A percentile compares a stretch with the other conserved stretches of the same genome.
These are phyloP conservation scores for Akanthomyces lecanii DNA, from an alignment of 2,329 filamentous ascomycete genomes.

Conservation along the genomic window DNA sequence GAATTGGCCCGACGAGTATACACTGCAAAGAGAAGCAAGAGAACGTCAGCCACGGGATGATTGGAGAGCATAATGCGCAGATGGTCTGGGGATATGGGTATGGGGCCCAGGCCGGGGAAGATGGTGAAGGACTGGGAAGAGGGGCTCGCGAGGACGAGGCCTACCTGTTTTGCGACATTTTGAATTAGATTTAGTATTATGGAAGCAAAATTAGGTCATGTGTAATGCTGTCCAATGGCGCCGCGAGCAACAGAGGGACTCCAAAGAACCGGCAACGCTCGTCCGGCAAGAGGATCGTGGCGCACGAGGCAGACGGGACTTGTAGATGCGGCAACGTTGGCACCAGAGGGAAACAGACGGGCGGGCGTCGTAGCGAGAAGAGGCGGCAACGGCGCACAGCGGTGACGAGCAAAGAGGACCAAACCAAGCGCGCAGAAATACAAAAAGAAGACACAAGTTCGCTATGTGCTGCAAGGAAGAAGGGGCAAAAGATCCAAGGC, in stretches of 20 bases:
- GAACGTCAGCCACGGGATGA: not conserved
- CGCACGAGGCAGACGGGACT: constrained; percentile 12
- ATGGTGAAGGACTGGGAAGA: not conserved
- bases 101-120: not conserved
- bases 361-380: not conserved
- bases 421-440: not conserved
- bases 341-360: not conserved
- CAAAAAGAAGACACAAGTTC: not conserved
- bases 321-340: constrained; percentile 1
- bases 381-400: not conserved
- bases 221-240: not conserved
- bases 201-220: constrained; percentile 1
- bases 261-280: not conserved
- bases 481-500: constrained; percentile 1
- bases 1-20: constrained; percentile 65
- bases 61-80: not conserved
- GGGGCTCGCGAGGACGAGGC: not conserved
- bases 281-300: not conserved
- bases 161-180: constrained; percentile 20
- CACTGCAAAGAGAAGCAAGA: constrained; percentile 20
- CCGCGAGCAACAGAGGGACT: not conserved
- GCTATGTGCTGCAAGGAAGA: not conserved
- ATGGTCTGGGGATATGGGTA: not conserved
- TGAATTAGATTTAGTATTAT: constrained; percentile 16
- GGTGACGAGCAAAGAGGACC: not conserved